These are phyloP conservation scores for Cordyceps cateniannulata DNA, from an alignment of 2,329 filamentous ascomycete genomes.

Conservation along the genomic window DNA sequence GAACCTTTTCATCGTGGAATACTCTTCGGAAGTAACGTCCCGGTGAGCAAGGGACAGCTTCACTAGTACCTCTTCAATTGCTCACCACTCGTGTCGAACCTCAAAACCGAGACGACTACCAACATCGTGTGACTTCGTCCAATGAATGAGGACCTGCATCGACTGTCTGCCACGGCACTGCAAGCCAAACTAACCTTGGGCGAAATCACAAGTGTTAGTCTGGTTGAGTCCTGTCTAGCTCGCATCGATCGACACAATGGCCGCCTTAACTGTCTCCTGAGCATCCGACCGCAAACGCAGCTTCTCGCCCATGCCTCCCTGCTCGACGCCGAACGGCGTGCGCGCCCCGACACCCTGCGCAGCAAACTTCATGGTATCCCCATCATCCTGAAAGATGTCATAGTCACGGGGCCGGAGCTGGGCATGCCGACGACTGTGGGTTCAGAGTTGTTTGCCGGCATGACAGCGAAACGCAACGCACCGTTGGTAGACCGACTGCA, in stretches of 20 bases:
- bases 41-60: not conserved
- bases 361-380: constrained; percentile 10
- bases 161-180: constrained; percentile 1
- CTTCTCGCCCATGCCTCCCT: constrained; percentile 1
- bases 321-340: constrained; percentile 8
- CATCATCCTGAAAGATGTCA: constrained; percentile 10
- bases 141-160: not conserved
- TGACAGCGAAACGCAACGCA: constrained; percentile 2
- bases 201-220: constrained; percentile 2
- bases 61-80: not conserved
- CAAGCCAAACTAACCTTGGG: not conserved
- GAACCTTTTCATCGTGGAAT: not conserved
- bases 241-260: constrained; percentile 3
- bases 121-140: not conserved
- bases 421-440: constrained; percentile 12
- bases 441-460: not conserved
- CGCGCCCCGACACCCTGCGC: not conserved
- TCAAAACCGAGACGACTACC: not conserved
- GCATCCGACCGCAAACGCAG: not conserved
- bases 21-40: no score
- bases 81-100: not conserved
- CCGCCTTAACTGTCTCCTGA: not conserved
- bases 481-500: constrained; percentile 6
- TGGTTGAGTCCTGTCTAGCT: not conserved
- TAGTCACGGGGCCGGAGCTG: constrained; percentile 6